These are phyloP conservation scores for Withania somnifera DNA, from an alignment of 305 asterid genomes.

Conservation along the genomic window DNA sequence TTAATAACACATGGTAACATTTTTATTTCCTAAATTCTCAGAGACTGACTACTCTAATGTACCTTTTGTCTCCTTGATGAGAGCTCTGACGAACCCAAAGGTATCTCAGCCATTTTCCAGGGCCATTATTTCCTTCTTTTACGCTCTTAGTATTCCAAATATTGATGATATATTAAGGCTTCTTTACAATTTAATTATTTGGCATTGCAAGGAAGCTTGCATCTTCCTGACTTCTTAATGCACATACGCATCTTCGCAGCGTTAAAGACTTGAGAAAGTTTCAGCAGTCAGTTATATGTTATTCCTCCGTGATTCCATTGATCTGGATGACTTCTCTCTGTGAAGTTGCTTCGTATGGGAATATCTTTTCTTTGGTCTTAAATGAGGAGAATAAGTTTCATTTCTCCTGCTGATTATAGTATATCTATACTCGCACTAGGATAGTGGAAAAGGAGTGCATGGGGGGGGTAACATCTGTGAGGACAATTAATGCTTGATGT, in stretches of 20 bases:
- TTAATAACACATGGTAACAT: slow-evolving; percentile 2
- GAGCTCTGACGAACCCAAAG: slow-evolving; percentile 54
- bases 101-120: slow-evolving; percentile 18
- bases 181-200: neutral
- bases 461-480: neutral
- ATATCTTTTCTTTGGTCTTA: neutral
- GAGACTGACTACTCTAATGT: slow-evolving; percentile 43
- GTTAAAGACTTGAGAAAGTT: neutral
- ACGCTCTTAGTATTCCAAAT: neutral
- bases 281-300: neutral
- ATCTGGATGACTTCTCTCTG: neutral
- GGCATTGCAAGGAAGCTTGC: neutral
- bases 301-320: neutral
- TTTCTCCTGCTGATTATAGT: neutral
- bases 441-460: neutral
- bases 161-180: neutral
- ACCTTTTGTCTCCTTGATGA: slow-evolving; percentile 63
- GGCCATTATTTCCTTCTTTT: neutral
- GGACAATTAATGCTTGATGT: neutral
- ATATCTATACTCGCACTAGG: neutral
- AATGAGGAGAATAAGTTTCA: neutral
- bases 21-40: slow-evolving; percentile 18
- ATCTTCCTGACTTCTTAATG: neutral
- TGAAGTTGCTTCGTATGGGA: neutral
- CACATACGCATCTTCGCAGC: neutral